Base-by-base conservation (phyloP, 2,329 filamentous ascomycete genomes). In the Ceratocystis colombiana region DNA sequence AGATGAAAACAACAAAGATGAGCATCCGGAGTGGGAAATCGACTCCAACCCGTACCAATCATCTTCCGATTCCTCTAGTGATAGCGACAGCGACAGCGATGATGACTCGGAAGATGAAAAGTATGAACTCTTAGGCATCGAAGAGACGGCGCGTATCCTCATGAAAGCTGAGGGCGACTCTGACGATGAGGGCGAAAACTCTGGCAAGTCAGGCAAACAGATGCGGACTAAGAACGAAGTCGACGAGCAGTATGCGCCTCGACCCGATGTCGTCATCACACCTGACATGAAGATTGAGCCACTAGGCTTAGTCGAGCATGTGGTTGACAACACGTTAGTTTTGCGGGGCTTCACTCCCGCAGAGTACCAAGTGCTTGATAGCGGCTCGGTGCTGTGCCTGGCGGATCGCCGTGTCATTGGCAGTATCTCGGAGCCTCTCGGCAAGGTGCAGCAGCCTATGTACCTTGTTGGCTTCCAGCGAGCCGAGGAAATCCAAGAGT, bases 141-240 rank as follows among this genome's bases (percentile, higher is more conserved):
- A 92, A 71, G 91, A 96, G 73, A 88, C 89, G 67, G 90, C 89
- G 0, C 86, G 87, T 44, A 85, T 96, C 62, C 79, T 97, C 25
- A 95, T 97, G 90, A 83, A 87, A 69, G 88, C 84, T 55, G 91
- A 93, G 69, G 86, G 81, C 41, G 89, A 85, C 1, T 91, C 88
- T 1, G 91, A 94, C 66, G 88, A 92, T 64, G 90, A 91, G 70
- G 77, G 76, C 55, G 76, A 76, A 63, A 73, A 76, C 7, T 71
- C 76, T 45, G 73, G 72, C 44, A 68, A 66, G 33, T 17, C 64
- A 3, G 70, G 73, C 8, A 71, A 76, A 1, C 82, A 83, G 57
- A 76, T 95, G 57, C 85, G 88, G 67, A 96, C 91, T 0, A 87
- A 90, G 73, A 96, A 97, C 74, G 94, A 99, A 74, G 68, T 83